Evolutionary conservation across 1,284 basidiomycete genomes (phyloP), one percentile per base, ranked within the genome.

Genomic region (Rhodotorula sp.): DNA sequence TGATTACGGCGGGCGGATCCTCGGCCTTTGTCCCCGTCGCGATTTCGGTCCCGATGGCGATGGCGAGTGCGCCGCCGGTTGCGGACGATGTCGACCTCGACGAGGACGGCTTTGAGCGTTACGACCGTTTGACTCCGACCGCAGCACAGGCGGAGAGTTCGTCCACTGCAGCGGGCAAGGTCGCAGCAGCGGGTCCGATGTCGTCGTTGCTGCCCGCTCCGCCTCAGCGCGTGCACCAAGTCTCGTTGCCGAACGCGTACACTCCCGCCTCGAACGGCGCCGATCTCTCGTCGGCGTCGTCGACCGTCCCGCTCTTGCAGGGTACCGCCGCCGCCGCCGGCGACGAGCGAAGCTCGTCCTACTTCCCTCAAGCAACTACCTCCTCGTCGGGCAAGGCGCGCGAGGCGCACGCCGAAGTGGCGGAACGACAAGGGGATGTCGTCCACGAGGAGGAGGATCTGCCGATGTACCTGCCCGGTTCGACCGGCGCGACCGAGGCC

Each of bases 101-200:
- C 21, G 67, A 66, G 38, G 73, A 75, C n/a, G 73, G 73, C 12
- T 75, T 75, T 60, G 71, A 75, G 47, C 55, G 66, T 3, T 55
- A 16, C 19, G 61, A 52, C 7, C 12, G 48, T 3, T n/a, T 26
- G 28, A 26, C 4, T 21, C 45, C 23, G 56, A 16, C 10, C 1
- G 31, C 15, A 6, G 34, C 23, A n/a, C 14, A 31, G 47, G 23
- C 50, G 34, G 34, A 21, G 19, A 23, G 12, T 26, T 8, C 56
- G 1, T 15, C 47, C 0, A 3, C 23, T 15, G 2, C 54, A 45
- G 28, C 48, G 16, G 47, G 28, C 18, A 18, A 43, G 58, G 43
- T 34, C 26, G 45, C 26, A 8, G 8, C 26, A 16, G 8, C 63
- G 3, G 2, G 23, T 5, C 14, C 34, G 49, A 16, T 23, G 48